Conservation (phyloP, 202 grass and related monocot species). For the Thinopyrum obtusiflorum region DNA sequence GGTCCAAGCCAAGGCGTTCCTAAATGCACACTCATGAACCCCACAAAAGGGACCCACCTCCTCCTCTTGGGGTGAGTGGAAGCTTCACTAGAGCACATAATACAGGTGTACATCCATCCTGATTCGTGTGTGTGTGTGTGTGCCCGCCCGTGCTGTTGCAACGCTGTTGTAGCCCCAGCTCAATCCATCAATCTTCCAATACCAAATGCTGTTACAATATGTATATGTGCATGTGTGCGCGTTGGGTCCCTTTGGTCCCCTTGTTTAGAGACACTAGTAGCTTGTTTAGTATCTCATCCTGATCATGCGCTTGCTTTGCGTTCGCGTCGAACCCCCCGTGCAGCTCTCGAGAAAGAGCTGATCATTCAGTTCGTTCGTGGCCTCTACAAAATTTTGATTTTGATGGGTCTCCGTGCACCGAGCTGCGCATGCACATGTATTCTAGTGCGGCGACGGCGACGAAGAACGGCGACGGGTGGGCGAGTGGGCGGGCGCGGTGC, state of each 20-base stretch:
- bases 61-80: conserved; percentile 35
- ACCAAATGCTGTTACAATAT: no score
- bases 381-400: not conserved
- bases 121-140: no score
- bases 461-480: not conserved
- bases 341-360: conserved; percentile 24
- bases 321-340: not conserved
- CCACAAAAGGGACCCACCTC: conserved; percentile 1
- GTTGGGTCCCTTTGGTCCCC: not conserved
- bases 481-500: no score
- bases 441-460: not conserved
- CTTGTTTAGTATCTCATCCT: no score
- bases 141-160: not conserved
- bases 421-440: not conserved
- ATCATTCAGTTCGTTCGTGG: conserved; percentile 25
- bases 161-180: not conserved
- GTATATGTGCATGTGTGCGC: not conserved
- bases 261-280: not conserved
- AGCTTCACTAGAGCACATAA: conserved; percentile 20
- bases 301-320: not conserved
- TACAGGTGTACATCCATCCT: not conserved
- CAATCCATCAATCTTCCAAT: not conserved
- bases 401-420: conserved; percentile 18
- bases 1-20: conserved; percentile 39
- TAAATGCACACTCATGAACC: not conserved